Evolutionary conservation across 2,329 filamentous ascomycete genomes (phyloP).

Genomic region (Penicillium sclerotiorum): DNA sequence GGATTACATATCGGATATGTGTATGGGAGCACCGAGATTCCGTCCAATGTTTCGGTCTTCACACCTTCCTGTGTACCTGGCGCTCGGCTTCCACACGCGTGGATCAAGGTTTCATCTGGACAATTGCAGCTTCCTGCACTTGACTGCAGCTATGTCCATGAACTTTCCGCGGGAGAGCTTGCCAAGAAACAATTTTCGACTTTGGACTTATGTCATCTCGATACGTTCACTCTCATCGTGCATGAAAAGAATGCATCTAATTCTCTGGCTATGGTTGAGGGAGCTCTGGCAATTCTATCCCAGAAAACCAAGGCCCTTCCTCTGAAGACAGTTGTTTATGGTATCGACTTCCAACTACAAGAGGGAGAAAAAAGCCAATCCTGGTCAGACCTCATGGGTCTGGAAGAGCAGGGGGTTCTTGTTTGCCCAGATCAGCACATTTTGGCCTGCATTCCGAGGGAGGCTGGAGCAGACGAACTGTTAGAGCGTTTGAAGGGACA

Average conservation of each 20-base stretch:
- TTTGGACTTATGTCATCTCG: slow-evolving; percentile 6
- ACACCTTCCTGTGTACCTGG: slow-evolving; percentile 41
- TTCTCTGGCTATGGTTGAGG: background rate
- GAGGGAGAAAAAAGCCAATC: background rate
- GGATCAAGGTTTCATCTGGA: slow-evolving; percentile 1
- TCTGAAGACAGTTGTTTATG: background rate
- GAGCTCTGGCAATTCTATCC: background rate
- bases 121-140: background rate
- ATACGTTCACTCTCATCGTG: slow-evolving; percentile 7
- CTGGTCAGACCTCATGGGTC: slow-evolving; percentile 2
- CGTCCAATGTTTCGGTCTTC: slow-evolving; percentile 42
- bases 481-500: background rate
- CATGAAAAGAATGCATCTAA: background rate
- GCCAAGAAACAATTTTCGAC: slow-evolving; percentile 5
- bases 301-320: background rate
- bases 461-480: background rate
- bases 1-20: slow-evolving; percentile 49
- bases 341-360: slow-evolving; percentile 1
- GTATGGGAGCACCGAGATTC: slow-evolving; percentile 39
- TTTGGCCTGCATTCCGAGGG: background rate
- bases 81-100: slow-evolving; percentile 24
- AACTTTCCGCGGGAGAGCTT: slow-evolving; percentile 1
- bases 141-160: slow-evolving; percentile 9
- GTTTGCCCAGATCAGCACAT: slow-evolving; percentile 13
- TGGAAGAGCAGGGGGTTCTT: slow-evolving; percentile 1